Base-by-base conservation (phyloP, 2,329 filamentous ascomycete genomes). In the Cryphonectria japonica region DNA sequence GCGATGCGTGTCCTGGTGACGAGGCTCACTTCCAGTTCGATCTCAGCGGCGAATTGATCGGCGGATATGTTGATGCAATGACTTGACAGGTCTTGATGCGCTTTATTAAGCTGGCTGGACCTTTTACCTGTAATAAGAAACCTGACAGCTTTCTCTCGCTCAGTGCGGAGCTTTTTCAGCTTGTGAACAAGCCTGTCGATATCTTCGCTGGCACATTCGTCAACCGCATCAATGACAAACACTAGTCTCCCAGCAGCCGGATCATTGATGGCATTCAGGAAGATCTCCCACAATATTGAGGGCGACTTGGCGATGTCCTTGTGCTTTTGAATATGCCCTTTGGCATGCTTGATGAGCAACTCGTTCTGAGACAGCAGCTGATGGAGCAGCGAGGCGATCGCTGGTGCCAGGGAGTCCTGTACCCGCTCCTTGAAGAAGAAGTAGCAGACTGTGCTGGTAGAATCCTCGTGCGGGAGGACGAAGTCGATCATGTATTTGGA, bases 391-490 rank as follows among this genome's bases (percentile, higher is more conserved):
- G 59, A 61, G 16, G 59, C 26, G 4, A 61, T 22, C 32, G 59
- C 59, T 5, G 29, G 59, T 6, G 59, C 59, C 32, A 61, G 22
- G 22, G 59, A 34, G 59, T 61, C 59, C 59, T 61, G 59, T 19
- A 61, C 59, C 59, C 59, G 59, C 22, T 61, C 59, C 16, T 37
- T 61, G 59, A 61, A 61, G 32, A 61, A 61, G 59, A 39, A 61
- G 59, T 61, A 61, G 59, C 59, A 61, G 22, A 61, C 14, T 9
- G 59, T 61, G 32, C 32, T 39, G 59, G 2, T 3, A 6, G 59
- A 16, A 11, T 61, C 59, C 3, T 39, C 32, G 32, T 19, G 16
- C 16, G 59, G 59, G 32, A 61, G 16, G 8, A 61, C 32, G 4
- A 7, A 61, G 59, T 61, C 59, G 32, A 61, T 39, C 32, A 61